A percentile compares a stretch with the other conserved stretches of the same genome.
Evolutionary conservation across 2,329 filamentous ascomycete species (phyloP).

Genomic region (Penicillium capsulatum): DNA sequence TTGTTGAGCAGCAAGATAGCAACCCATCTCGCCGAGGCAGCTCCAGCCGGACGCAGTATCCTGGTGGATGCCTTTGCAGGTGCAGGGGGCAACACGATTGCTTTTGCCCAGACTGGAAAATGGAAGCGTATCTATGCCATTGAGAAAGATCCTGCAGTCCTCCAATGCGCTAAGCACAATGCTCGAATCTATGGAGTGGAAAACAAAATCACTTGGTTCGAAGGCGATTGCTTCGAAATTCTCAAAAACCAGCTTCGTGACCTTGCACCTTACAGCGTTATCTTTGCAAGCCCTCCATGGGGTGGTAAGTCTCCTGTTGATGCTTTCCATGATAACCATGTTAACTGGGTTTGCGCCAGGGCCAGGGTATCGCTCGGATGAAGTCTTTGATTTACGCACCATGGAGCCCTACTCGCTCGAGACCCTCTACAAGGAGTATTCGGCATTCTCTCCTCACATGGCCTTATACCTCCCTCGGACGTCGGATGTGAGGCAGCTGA

Average conservation of each 20-base stretch:
- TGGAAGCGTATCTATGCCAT: conserved; percentile 86
- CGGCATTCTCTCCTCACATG: conserved; percentile 48
- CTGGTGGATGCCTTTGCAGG: conserved; percentile 89
- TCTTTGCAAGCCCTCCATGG: conserved; percentile 73
- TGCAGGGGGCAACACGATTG: conserved; percentile 88
- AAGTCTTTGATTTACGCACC: conserved; percentile 74
- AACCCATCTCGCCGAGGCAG: conserved; percentile 59
- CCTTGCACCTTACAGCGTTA: conserved; percentile 50
- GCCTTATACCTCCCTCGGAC: conserved; percentile 83
- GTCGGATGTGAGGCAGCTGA: conserved; percentile 75
- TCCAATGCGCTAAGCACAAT: conserved; percentile 91
- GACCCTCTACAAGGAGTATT: conserved; percentile 61
- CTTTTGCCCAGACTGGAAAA: conserved; percentile 75
- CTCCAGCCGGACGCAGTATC: conserved; percentile 55
- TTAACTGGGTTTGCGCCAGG: conserved; percentile 48
- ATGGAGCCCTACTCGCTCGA: conserved; percentile 84
- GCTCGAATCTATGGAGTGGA: conserved; percentile 77
- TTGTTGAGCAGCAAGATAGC: conserved; percentile 63
- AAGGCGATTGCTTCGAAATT: conserved; percentile 79
- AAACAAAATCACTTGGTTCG: conserved; percentile 76
- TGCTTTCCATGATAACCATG: too few relatives aligned
- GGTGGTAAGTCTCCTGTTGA: conserved; percentile 56
- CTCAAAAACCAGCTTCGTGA: conserved; percentile 51
- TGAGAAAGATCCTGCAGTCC: conserved; percentile 73
- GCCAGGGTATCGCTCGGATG: conserved; percentile 58